Percentiles rank a stretch among this genome's conserved stretches.
Conservation (phyloP, 345 rosid species). For the Populus pruinosa region DNA sequence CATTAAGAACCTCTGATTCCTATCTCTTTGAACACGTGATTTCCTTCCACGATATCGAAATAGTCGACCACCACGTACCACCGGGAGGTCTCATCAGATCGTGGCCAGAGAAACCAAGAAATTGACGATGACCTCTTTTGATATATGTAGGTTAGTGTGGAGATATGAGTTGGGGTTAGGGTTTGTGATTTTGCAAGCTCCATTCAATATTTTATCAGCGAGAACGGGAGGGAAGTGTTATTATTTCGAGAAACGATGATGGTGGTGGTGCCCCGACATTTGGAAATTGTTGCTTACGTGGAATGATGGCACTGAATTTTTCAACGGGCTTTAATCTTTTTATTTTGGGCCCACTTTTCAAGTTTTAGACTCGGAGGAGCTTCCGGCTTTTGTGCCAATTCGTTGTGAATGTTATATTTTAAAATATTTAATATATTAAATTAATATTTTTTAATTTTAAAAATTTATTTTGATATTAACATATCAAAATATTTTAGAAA, state of each 20-base stretch:
- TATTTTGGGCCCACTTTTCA: not conserved
- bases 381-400: not conserved
- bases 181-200: slow-evolving; percentile 9
- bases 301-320: not conserved
- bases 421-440: too few species aligned
- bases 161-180: not conserved
- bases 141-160: slow-evolving; percentile 21
- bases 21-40: slow-evolving; percentile 11
- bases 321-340: not conserved
- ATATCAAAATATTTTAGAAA: too few species aligned
- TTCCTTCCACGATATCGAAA: slow-evolving; percentile 29
- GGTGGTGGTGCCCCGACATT: not conserved
- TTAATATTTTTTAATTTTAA: too few species aligned
- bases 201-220: not conserved
- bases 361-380: too few species aligned
- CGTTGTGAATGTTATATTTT: too few species aligned
- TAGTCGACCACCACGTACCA: slow-evolving; percentile 7
- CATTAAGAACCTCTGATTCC: too few species aligned
- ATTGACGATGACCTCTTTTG: slow-evolving; percentile 40
- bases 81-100: slow-evolving; percentile 41
- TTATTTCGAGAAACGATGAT: not conserved
- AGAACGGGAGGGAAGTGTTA: slow-evolving; percentile 21
- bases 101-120: slow-evolving; percentile 48
- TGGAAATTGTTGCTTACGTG: slow-evolving; percentile 22
- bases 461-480: too few species aligned